Conservation (phyloP, 1,284 basidiomycete species). For the Sporisorium sorghi region DNA sequence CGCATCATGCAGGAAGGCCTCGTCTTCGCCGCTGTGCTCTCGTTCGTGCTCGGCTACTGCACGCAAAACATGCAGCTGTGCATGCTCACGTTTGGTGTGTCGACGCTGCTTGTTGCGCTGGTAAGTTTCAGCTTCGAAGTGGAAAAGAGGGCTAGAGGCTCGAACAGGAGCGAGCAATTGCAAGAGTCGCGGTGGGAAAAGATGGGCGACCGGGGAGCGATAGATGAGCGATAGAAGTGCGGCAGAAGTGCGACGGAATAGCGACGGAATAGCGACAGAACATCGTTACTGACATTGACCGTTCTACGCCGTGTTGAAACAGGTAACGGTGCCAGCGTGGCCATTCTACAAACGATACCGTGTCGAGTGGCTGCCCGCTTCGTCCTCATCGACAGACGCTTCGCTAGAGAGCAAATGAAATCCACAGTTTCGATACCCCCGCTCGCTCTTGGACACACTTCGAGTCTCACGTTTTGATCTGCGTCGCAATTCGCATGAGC, state of each 20-base stretch:
- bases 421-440: background rate
- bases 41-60: constrained; percentile 36
- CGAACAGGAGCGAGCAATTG: too few species aligned
- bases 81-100: constrained; percentile 26
- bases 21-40: constrained; percentile 13
- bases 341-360: constrained; percentile 43
- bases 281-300: too few species aligned
- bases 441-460: background rate
- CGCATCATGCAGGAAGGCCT: constrained; percentile 47
- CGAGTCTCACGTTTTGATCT: too few species aligned
- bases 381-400: background rate
- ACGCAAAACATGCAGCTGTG: constrained; percentile 39
- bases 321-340: constrained; percentile 47
- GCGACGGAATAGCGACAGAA: too few species aligned
- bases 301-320: too few species aligned
- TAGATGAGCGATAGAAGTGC: background rate
- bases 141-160: too few species aligned
- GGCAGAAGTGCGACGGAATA: too few species aligned
- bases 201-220: too few species aligned
- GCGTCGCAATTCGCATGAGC: too few species aligned
- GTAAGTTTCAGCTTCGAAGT: constrained; percentile 17
- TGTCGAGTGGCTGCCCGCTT: constrained; percentile 41
- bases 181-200: too few species aligned
- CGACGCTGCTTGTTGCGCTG: constrained; percentile 20
- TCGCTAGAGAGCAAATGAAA: background rate